Evolutionary conservation across 1,284 basidiomycete genomes (phyloP).

Genomic region (Abortiporus biennis): DNA sequence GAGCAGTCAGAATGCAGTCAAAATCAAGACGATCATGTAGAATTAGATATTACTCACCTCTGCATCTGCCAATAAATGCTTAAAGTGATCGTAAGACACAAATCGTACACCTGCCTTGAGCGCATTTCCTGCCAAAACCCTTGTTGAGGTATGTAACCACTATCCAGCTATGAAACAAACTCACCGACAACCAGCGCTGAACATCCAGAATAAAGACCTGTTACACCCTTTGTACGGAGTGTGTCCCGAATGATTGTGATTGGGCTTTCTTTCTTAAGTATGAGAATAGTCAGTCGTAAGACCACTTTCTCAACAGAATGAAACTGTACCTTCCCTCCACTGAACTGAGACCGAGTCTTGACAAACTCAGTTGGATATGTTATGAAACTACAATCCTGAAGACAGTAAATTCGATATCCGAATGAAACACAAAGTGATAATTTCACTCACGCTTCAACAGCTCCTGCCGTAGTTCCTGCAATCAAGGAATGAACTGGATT

Average conservation of each 20-base stretch:
- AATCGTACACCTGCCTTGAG: slow-evolving; percentile 93
- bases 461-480: slow-evolving; percentile 93
- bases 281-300: too few relatives aligned
- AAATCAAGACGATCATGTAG: background rate
- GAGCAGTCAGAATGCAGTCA: slow-evolving; percentile 1
- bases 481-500: slow-evolving; percentile 77
- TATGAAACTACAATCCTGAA: slow-evolving; percentile 49
- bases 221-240: slow-evolving; percentile 63
- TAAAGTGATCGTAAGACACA: slow-evolving; percentile 93
- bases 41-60: slow-evolving; percentile 45
- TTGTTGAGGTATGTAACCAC: background rate
- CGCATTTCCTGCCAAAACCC: slow-evolving; percentile 45
- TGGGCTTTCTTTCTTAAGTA: slow-evolving; percentile 57
- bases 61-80: slow-evolving; percentile 75
- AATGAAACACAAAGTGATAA: background rate
- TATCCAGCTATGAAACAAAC: too few relatives aligned
- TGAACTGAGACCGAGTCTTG: slow-evolving; percentile 81
- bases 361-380: slow-evolving; percentile 94
- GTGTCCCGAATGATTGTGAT: slow-evolving; percentile 69
- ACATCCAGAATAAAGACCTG: slow-evolving; percentile 83
- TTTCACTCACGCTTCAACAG: slow-evolving; percentile 77
- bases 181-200: slow-evolving; percentile 79
- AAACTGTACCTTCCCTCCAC: slow-evolving; percentile 51
- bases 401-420: slow-evolving; percentile 8
- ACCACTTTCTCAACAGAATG: background rate